Evolutionary conservation across 208 protist genomes (phyloP), one percentile per base, ranked within the genome.

Genomic region (Novymonas esmeraldas): DNA sequence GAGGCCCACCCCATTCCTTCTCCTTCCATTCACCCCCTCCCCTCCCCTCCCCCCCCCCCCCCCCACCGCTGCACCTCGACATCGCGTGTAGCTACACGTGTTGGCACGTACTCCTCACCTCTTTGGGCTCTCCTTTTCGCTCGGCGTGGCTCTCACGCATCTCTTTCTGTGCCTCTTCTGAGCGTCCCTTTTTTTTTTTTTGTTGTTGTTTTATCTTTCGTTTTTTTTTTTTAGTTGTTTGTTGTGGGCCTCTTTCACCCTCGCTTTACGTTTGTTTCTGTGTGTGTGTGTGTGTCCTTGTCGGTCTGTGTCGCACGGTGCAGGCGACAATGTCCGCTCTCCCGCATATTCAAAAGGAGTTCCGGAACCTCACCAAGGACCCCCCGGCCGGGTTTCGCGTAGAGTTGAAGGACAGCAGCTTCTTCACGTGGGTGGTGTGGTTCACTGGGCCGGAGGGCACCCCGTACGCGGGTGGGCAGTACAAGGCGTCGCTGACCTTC

Each of bases 361-460:
- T 97, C 20, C 87, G 84, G 34, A 91, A 97, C 70, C 81, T 98
- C 39, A 87, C 77, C 28, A 88, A 78, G 34, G 92, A 87, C 70
- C 95, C 94, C 16, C 92, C 97, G 6, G 95, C 89, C 18, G 95
- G 97, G 3, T 98, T 98, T 62, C 85, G 87, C 11, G 83, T 97
- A 4, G 94, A 98, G 69, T 58, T 83, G 34, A 75, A 70, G 29
- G 91, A 97, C 39, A 89, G 84, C 48, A 87, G 96, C 69, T 68
- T 98, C 28, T 98, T 89, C 72, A 70, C 89, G 10, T 98, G 97
- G 95, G 91, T 71, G 34, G 83, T 98, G 44, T 98, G 92, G 92
- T 93, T 97, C 61, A 75, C 79, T 7, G 90, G 91, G 0, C 92
- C 94, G 6, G 70, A 89, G 56, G 93, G 89, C 20, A 97, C 93